Conservation (phyloP, 257 asterid genomes). For the Capsicum baccatum region DNA sequence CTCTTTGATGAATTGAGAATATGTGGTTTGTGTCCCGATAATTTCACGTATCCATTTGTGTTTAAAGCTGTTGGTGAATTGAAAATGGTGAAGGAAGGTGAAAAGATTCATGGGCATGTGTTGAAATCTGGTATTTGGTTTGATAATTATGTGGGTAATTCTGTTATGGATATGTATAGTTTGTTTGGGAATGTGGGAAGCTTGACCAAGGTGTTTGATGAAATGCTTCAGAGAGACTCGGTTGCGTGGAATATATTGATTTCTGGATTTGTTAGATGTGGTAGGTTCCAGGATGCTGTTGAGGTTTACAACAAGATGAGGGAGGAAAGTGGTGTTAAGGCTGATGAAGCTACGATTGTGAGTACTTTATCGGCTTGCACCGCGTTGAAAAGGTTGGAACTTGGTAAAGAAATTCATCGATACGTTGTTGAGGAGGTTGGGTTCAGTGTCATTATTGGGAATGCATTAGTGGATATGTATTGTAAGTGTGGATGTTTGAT, state of each 20-base stretch:
- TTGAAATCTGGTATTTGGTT: slow-evolving; percentile 61
- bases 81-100: slow-evolving; percentile 56
- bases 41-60: slow-evolving; percentile 80
- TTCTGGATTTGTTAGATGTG: slow-evolving; percentile 63
- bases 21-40: slow-evolving; percentile 71
- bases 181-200: slow-evolving; percentile 51
- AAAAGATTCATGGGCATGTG: slow-evolving; percentile 80
- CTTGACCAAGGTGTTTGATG: slow-evolving; percentile 69
- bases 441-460: slow-evolving; percentile 61
- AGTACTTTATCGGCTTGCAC: slow-evolving; percentile 86
- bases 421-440: slow-evolving; percentile 55
- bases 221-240: slow-evolving; percentile 62
- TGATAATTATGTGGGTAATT: slow-evolving; percentile 73
- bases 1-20: slow-evolving; percentile 72
- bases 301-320: slow-evolving; percentile 63
- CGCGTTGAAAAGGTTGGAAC: slow-evolving; percentile 60
- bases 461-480: slow-evolving; percentile 84
- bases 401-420: slow-evolving; percentile 71
- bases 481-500: slow-evolving; percentile 80
- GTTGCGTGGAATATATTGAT: slow-evolving; percentile 78
- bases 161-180: slow-evolving; percentile 72
- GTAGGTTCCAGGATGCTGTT: slow-evolving; percentile 62
- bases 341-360: slow-evolving; percentile 79
- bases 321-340: slow-evolving; percentile 46
- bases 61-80: slow-evolving; percentile 70